Base-by-base conservation (phyloP, 495 filamentous ascomycete genomes). In the Hypoxylon subgilvum region DNA sequence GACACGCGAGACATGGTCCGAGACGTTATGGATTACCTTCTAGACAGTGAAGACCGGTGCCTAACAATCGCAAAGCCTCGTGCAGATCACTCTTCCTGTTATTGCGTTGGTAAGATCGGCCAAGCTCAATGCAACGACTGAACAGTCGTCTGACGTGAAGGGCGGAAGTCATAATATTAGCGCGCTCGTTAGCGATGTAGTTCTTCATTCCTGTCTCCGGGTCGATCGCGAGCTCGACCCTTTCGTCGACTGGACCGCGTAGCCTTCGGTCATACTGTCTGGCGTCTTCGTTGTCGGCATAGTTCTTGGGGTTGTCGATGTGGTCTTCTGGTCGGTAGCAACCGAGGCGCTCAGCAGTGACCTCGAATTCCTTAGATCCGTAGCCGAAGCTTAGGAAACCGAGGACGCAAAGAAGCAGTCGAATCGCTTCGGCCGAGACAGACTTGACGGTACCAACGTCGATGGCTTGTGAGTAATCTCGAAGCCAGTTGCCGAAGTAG, bases 401-500 rank as follows among this genome's bases (percentile, higher is more conserved):
- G 13, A 90, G 70, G 46, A 86, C 72, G 69, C 78, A 84, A 14
- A 91, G 80, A 2, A 96, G 76, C 34, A 95, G 88, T 28, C 91
- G 85, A 62, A 96, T 94, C 55, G 91, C 92, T 71, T 94, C 89
- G 17, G 89, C 87, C 45, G 88, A 90, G 58, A 96, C 91, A 48
- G 85, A 82, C 76, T 95, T 96, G 67, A 96, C 83, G 0, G 91
- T 90, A 25, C 90, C 92, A 21, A 93, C 88, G 68, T 96, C 92
- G 65, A 90, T 87, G 36, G 87, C 87, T 65, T 90, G 87, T 6
- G 85, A 86, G 69, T 91, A 92, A 70, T 91, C 88, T 60, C 91
- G 83, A 16, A 95, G 79, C 92, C 92, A 96, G 75, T 95, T 96
- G 21, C 92, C 92, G 75, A 96, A 96, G 69, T 84, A 86, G 55